Evolutionary conservation across 129 eudicot genomes (phyloP).

Genomic region (Artemisia annua): DNA sequence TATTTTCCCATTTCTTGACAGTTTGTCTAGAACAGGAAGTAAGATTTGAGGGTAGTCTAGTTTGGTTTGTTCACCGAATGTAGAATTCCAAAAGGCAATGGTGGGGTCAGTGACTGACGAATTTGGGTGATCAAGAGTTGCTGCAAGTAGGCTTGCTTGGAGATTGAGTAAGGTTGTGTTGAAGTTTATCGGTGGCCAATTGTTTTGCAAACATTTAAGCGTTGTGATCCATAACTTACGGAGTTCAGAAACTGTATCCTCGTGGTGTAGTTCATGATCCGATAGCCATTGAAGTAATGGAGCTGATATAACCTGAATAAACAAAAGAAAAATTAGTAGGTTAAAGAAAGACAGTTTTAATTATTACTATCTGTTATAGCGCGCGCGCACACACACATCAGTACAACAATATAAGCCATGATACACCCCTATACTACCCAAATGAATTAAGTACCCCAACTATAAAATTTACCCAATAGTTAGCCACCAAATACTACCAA

Average conservation of each 20-base stretch:
- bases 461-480: no score
- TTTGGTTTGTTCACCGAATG: constrained; percentile 55
- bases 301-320: constrained; percentile 44
- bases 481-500: no score
- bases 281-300: constrained; percentile 68
- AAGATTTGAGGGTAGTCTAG: constrained; percentile 63
- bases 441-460: no score
- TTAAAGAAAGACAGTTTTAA: no score
- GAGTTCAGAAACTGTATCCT: constrained; percentile 35
- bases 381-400: no score
- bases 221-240: constrained; percentile 51
- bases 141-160: constrained; percentile 58
- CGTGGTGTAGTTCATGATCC: constrained; percentile 34
- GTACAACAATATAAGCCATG: no score
- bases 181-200: constrained; percentile 53
- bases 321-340: neutral
- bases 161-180: constrained; percentile 60
- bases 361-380: no score
- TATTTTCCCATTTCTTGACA: constrained; percentile 58
- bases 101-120: constrained; percentile 55
- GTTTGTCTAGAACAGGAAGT: constrained; percentile 67
- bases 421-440: no score
- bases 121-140: constrained; percentile 66
- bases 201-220: constrained; percentile 46
- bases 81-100: constrained; percentile 68